These are phyloP conservation scores for Cenococcum geophilum DNA, from an alignment of 495 filamentous ascomycete species.

Conservation along the genomic window DNA sequence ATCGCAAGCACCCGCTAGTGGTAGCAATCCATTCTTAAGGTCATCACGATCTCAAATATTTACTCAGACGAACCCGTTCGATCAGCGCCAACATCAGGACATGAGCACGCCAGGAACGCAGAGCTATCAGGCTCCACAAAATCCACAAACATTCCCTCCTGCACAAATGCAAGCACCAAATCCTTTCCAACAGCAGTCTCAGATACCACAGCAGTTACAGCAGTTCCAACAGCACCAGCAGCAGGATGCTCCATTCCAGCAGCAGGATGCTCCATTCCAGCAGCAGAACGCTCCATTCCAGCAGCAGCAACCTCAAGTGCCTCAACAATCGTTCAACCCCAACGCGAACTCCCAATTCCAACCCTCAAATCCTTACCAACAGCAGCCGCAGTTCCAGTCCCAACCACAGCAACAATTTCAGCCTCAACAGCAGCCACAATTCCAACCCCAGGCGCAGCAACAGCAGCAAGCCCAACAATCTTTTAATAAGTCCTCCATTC, in stretches of 20 bases:
- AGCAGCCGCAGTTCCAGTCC: conserved; percentile 19
- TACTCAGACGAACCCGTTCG: conserved; percentile 35
- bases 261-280: conserved; percentile 37
- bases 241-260: conserved; percentile 1
- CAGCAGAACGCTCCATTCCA: conserved; percentile 1
- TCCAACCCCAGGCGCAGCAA: conserved; percentile 5
- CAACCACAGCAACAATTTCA: conserved; percentile 32
- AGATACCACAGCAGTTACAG: conserved; percentile 37
- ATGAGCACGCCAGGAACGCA: neutral
- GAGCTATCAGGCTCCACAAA: neutral
- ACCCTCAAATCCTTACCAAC: neutral
- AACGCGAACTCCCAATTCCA: neutral
- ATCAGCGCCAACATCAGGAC: conserved; percentile 6
- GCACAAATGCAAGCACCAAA: neutral
- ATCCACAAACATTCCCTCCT: neutral
- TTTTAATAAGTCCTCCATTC: conserved; percentile 74
- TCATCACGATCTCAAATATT: conserved; percentile 35
- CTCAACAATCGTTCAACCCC: neutral
- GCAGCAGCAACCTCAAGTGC: conserved; percentile 11
- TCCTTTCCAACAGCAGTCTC: conserved; percentile 28
- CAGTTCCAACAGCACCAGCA: conserved; percentile 24
- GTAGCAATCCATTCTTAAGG: conserved; percentile 37
- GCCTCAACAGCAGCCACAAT: conserved; percentile 29
- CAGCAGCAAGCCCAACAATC: conserved; percentile 39
- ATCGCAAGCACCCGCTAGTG: conserved; percentile 9